Percentiles rank a stretch among this genome's conserved stretches.
Conservation (phyloP, 805 yeast species). For the Barnettozyma sucrosica region DNA sequence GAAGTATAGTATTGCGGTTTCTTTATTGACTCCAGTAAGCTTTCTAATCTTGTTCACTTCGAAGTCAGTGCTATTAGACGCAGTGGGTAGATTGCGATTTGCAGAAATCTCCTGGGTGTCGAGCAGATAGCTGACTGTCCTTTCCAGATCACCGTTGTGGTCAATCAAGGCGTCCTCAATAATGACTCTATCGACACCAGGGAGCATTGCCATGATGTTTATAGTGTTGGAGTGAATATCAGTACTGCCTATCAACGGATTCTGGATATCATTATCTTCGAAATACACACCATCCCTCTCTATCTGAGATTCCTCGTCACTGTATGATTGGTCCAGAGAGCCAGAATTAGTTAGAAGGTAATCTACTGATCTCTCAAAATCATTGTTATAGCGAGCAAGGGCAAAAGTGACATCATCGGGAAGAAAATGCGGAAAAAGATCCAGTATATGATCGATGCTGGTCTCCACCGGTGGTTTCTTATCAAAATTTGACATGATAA, state of each 20-base stretch:
- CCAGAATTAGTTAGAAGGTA: not conserved
- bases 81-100: not conserved
- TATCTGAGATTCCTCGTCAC: not conserved
- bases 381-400: not conserved
- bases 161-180: not conserved
- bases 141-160: constrained; percentile 1
- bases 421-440: not conserved
- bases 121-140: not conserved
- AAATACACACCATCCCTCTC: not conserved
- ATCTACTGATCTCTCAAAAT: constrained; percentile 2
- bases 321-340: not conserved
- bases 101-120: not conserved
- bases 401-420: not conserved
- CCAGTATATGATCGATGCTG: not conserved
- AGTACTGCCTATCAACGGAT: not conserved
- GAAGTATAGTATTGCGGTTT: not conserved
- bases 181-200: not conserved
- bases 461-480: not conserved
- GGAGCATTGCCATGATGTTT: not conserved
- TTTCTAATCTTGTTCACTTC: not conserved
- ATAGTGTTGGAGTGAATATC: not conserved
- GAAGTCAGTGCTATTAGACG: not conserved
- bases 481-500: not conserved
- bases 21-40: not conserved
- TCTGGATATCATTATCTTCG: not conserved